Conservation (phyloP, 2,329 filamentous ascomycete species). For the Cytospora leucostoma region DNA sequence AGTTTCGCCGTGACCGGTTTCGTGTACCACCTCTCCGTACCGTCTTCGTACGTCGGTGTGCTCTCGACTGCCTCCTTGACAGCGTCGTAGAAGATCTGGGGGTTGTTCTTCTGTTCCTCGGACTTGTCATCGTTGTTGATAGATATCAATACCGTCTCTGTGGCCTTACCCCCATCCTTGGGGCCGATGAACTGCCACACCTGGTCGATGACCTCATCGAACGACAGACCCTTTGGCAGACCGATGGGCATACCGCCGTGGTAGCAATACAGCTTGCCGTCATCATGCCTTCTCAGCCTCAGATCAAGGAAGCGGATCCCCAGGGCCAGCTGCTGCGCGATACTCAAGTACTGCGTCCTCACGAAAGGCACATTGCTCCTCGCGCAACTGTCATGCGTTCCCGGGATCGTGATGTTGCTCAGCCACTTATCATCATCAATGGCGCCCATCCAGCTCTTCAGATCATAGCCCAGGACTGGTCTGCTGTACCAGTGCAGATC, state of each 20-base stretch:
- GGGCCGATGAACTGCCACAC: conserved; percentile 60
- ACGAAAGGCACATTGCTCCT: conserved; percentile 57
- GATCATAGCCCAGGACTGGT: conserved; percentile 36
- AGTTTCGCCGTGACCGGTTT: conserved; percentile 56
- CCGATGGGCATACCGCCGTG: conserved; percentile 71
- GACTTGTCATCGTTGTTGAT: conserved; percentile 68
- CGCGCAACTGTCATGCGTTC: conserved; percentile 67
- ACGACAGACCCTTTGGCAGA: conserved; percentile 62
- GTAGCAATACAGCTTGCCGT: conserved; percentile 62
- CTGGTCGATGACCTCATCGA: conserved; percentile 60
- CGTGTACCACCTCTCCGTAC: conserved; percentile 59
- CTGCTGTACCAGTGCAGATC: conserved; percentile 41
- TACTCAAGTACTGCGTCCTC: conserved; percentile 67
- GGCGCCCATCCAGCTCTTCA: conserved; percentile 63
- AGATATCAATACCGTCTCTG: conserved; percentile 67
- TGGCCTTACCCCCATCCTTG: conserved; percentile 46
- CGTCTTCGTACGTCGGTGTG: conserved; percentile 35
- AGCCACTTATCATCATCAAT: conserved; percentile 59
- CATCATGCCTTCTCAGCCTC: conserved; percentile 45
- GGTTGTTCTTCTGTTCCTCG: conserved; percentile 55
- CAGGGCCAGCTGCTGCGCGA: conserved; percentile 65
- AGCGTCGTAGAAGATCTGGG: conserved; percentile 42
- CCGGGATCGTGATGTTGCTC: conserved; percentile 68
- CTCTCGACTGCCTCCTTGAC: conserved; percentile 58
- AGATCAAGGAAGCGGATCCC: conserved; percentile 75